phyloP scores from a whole-genome alignment of 140 eudicot species.

The Ambrosia hybrid region DNA sequence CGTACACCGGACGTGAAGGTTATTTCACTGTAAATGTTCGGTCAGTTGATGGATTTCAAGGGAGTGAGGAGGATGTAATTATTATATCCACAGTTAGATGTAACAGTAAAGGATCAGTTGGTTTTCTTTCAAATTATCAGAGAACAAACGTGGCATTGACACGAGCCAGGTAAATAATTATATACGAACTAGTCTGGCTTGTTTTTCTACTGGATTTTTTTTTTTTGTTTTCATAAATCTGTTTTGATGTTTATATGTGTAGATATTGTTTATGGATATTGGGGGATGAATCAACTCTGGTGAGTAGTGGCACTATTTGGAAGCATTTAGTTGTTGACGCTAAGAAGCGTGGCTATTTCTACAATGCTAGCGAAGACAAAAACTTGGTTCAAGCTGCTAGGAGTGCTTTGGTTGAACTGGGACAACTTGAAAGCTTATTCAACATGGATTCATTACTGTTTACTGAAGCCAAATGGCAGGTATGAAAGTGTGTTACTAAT shows the following conservation, averaged over 20 bases:
- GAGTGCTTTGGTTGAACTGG: not conserved
- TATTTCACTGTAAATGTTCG: constrained; percentile 54
- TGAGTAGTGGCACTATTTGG: too few relatives aligned
- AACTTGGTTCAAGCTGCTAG: too few relatives aligned
- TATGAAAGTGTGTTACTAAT: not conserved
- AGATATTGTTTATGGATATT: too few relatives aligned
- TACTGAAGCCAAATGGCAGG: constrained; percentile 59
- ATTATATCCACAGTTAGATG: constrained; percentile 68
- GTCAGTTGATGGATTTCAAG: constrained; percentile 79
- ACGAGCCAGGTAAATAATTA: constrained; percentile 55
- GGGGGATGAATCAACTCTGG: too few relatives aligned
- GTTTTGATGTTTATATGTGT: too few relatives aligned
- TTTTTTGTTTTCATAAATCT: too few relatives aligned
- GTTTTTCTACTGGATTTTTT: not conserved
- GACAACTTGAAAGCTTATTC: constrained; percentile 35
- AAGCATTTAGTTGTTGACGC: too few relatives aligned
- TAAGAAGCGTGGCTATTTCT: too few relatives aligned
- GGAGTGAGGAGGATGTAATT: constrained; percentile 71
- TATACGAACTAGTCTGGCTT: not conserved
- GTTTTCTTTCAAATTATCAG: constrained; percentile 55
- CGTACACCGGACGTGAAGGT: constrained; percentile 23
- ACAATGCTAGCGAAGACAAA: too few relatives aligned
- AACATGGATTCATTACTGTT: constrained; percentile 36
- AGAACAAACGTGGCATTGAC: constrained; percentile 73
- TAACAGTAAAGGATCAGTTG: constrained; percentile 51